Base-by-base conservation (phyloP, 73 alveolate genomes). In the Effrenium voratum region DNA sequence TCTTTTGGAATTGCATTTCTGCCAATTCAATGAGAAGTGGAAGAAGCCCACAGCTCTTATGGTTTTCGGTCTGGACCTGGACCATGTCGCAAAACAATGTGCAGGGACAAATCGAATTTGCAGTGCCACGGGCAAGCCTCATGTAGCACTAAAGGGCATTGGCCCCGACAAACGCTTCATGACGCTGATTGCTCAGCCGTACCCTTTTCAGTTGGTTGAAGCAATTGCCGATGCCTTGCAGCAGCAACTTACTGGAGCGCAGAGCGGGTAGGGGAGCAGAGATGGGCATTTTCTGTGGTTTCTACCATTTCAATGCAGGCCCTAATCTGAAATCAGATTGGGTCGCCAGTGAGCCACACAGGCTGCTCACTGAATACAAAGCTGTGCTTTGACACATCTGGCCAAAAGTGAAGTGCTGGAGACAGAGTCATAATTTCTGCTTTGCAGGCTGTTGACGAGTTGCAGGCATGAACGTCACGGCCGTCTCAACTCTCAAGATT, bases 21-120 rank as follows among this genome's bases (percentile, higher is more conserved):
- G 92, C 52, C 75, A 50, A 8, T 81, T 5, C 43, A 75, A 75
- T 5, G 92, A 81, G 52, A n/a, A 41, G 46, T 81, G 92, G 92
- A 30, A 36, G 46, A 81, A 81, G 40, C 75, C 75, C 38, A 81
- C 75, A 3, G 5, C 40, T 5, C 57, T 75, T 2, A n/a, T 75
- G 22, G 3, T 10, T 22, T 40, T 40, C 41, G 12, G 16, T 22
- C 36, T 75, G 12, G 59, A 75, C 24, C 36, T 75, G 36, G 3
- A 52, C n/a, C 1, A 28, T 75, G 5, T 75, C 40, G 55, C 60
- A 6, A 2, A 6, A 5, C 3, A 57, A 10, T 75, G 86, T 45
- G 4, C 2, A 34, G 86, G 86, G 3, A 16, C 60, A 5, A 30
- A 75, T 45, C n/a, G 6, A 5, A 16, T n/a, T 10, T 75, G 86